These are phyloP conservation scores for Gonapodya prolifera DNA, from an alignment of 192 early-diverging fungal species.

Conservation along the genomic window DNA sequence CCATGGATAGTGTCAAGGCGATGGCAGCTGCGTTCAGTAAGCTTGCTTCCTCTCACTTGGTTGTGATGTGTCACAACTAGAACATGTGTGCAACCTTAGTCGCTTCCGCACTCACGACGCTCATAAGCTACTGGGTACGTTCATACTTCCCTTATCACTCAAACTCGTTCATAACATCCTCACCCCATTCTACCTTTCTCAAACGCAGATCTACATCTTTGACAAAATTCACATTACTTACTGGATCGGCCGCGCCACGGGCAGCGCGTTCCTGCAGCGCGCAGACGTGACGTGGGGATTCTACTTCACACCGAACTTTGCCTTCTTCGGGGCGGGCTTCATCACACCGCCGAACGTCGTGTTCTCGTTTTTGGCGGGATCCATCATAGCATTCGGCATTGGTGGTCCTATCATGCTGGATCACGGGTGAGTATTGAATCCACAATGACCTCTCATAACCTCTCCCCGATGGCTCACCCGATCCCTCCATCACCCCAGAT, in stretches of 20 bases:
- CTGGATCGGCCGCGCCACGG: conserved; percentile 31
- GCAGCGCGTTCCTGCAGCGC: conserved; percentile 24
- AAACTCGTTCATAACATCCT: no score
- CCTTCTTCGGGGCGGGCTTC: conserved; percentile 50
- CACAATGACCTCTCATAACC: conserved; percentile 15
- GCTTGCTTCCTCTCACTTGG: neutral
- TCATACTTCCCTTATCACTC: no score
- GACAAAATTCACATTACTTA: conserved; percentile 25
- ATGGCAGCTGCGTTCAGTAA: neutral
- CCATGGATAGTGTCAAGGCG: neutral
- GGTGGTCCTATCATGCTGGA: conserved; percentile 40
- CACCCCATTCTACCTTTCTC: no score
- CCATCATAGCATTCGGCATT: conserved; percentile 40
- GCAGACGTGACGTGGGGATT: conserved; percentile 34
- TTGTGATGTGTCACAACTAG: no score
- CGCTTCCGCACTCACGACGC: neutral
- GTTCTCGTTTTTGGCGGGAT: conserved; percentile 34
- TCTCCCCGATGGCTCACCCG: neutral
- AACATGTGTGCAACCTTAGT: no score
- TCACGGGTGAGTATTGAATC: conserved; percentile 18
- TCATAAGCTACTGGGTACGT: neutral
- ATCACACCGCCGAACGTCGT: conserved; percentile 42
- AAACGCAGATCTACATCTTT: conserved; percentile 14
- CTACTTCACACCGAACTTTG: conserved; percentile 31
- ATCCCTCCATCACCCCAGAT: neutral